Base-by-base conservation (phyloP, 179 eudicot species). In the Silene noctiflora region DNA sequence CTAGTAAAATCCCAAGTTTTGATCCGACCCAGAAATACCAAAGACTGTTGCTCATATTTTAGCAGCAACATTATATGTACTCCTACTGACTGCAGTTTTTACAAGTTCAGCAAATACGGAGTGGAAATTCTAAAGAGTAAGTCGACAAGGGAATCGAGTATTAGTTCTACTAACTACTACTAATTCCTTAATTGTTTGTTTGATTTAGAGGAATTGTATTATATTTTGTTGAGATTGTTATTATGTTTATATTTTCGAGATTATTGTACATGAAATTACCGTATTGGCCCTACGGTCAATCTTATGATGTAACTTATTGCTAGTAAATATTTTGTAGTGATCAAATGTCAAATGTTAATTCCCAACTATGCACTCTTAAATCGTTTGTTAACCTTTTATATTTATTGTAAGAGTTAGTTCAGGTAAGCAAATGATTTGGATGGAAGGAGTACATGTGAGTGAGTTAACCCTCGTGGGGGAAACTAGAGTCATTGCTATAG, bases 11-110 rank as follows among this genome's bases (percentile, higher is more conserved):
- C 33, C 16, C 1, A 76, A 25, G 10, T 75, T 76, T 64, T 71
- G 72, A 67, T 14, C 6, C 6, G 58, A 67, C 66, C 59, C 6
- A 20, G 55, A 73, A 79, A 74, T 60, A 74, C 69, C 66, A 13
- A 16, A 31, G 46, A 75, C 71, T 75, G 83, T 75, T 82, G 85
- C 81, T 74, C 81, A 62, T 84, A 82, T 79, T 83, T 79, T 62
- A 65, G 80, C 62, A 68, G 83, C 83, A 76, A 74, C 78, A 21
- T 14, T 42, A 76, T 82, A 11, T 72, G 20, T 61, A 27, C 69
- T 77, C 66, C 75, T 58, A 72, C 65, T 72, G 75, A 72, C 75
- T 72, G 48, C 75, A 58, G 75, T 72, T 72, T 71, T 58, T 27
- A 14, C 35, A 58, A 72, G 75, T 33, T 20, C 66, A 72, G 75